Evolutionary conservation across 2,329 filamentous ascomycete genomes (phyloP).

Genomic region (Penicillium digitatum): DNA sequence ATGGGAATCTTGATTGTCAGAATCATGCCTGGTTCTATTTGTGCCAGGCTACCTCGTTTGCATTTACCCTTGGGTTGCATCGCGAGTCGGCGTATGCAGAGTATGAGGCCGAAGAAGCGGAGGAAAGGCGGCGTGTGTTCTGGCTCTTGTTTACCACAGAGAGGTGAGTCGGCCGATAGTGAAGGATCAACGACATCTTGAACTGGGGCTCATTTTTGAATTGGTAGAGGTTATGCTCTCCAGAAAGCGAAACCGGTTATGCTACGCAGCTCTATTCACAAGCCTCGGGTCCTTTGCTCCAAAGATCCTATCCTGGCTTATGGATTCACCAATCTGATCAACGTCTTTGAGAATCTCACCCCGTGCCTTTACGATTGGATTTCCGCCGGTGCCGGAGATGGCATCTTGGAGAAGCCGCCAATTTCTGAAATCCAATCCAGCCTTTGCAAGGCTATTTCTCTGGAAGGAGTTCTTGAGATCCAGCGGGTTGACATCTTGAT

Average conservation of each 20-base stretch:
- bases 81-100: constrained; percentile 51
- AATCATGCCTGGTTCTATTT: constrained; percentile 76
- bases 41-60: constrained; percentile 69
- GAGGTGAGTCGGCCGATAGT: constrained; percentile 47
- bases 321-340: constrained; percentile 41
- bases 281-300: constrained; percentile 59
- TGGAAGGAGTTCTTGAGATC: constrained; percentile 57
- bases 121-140: constrained; percentile 63
- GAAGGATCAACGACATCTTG: neutral
- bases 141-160: constrained; percentile 71
- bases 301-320: constrained; percentile 47
- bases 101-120: constrained; percentile 51
- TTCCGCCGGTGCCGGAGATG: constrained; percentile 33
- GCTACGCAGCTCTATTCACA: constrained; percentile 62
- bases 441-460: constrained; percentile 52
- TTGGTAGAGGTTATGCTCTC: constrained; percentile 62
- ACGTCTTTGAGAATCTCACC: constrained; percentile 39
- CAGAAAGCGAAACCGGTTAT: constrained; percentile 67
- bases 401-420: constrained; percentile 28
- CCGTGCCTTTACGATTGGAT: constrained; percentile 40
- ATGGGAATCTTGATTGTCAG: constrained; percentile 68
- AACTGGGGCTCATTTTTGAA: neutral
- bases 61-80: constrained; percentile 42
- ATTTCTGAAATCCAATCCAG: constrained; percentile 49
- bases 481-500: constrained; percentile 66